These are phyloP conservation scores for Brassica juncea DNA, from an alignment of 345 rosid species.

Conservation along the genomic window DNA sequence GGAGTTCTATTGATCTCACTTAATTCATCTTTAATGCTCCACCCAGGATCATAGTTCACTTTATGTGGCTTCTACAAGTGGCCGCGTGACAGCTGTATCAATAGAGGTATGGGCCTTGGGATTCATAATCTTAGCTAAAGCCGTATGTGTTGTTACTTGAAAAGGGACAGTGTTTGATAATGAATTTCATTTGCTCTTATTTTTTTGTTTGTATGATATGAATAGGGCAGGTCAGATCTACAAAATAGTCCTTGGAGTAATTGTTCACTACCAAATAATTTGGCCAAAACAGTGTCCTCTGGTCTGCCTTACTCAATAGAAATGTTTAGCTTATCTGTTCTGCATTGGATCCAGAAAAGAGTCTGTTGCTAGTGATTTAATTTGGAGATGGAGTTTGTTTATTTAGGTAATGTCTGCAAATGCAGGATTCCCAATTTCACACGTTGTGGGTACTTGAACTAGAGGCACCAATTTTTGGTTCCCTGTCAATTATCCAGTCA, in stretches of 20 bases:
- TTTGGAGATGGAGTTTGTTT: constrained; percentile 4
- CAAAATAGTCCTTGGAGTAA: neutral
- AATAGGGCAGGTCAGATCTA: constrained; percentile 8
- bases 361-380: neutral
- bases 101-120: constrained; percentile 53
- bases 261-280: constrained; percentile 5
- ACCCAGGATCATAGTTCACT: constrained; percentile 54
- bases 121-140: neutral
- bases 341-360: neutral
- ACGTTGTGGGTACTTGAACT: constrained; percentile 71
- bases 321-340: constrained; percentile 15
- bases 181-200: neutral
- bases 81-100: constrained; percentile 74
- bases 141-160: neutral
- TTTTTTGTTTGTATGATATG: constrained; percentile 10
- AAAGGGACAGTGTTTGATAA: neutral
- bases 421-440: constrained; percentile 71
- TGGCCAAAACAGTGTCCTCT: neutral
- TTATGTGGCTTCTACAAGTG: constrained; percentile 85
- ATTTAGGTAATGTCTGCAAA: constrained; percentile 5
- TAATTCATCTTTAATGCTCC: constrained; percentile 19
- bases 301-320: constrained; percentile 10
- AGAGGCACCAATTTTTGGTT: constrained; percentile 81
- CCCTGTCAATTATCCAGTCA: constrained; percentile 46
- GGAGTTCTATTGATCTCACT: constrained; percentile 10